Evolutionary conservation across 225 moss, liverwort and hornwort genomes (phyloP), one percentile per base, ranked within the genome.

Genomic region (Polytrichum formosum): DNA sequence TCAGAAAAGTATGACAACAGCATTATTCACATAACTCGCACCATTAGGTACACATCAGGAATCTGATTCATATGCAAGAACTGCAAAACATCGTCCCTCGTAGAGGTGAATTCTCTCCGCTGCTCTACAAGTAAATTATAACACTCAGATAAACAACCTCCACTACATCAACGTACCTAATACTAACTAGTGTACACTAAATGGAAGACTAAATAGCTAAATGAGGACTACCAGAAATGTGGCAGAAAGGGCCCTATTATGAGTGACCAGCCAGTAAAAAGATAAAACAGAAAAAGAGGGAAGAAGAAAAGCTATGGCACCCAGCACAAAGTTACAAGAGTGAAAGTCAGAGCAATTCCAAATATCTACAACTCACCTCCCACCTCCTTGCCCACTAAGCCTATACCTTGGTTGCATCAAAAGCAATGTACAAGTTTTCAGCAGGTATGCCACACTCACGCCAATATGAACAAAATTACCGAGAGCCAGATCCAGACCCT

Each of bases 391-490:
- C 67, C 75, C 56, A 56, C 70, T 60, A 60, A 31, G 54, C 61
- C 63, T 55, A 29, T 71, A 69, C 19, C 65, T 76, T 63, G 28
- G 75, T 64, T 78, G 72, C 46, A 46, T 10, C 73, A 75, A 70
- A 78, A 72, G 64, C 63, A 69, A 81, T 84, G 72, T 80, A 78
- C 75, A 84, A 64, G 16, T 66, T 69, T 27, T 68, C 35, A 55
- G 64, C 64, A 76, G 61, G 72, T 76, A 76, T 62, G 77, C 74
- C 64, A 73, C 63, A 65, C 74, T 66, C 67, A 54, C 69, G 67
- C 29, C 70, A 73, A 67, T 73, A 73, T 75, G 46, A 70, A 81
- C 75, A 81, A 80, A 76, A 67, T 54, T 37, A 72, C 62, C 13
- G 71, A 68, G 28, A 65, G 66, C 70, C 58, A 18, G n/a, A 62